Evolutionary conservation across 2,329 filamentous ascomycete genomes (phyloP), one percentile per base, ranked within the genome.

Genomic region (Penicillium sp.): DNA sequence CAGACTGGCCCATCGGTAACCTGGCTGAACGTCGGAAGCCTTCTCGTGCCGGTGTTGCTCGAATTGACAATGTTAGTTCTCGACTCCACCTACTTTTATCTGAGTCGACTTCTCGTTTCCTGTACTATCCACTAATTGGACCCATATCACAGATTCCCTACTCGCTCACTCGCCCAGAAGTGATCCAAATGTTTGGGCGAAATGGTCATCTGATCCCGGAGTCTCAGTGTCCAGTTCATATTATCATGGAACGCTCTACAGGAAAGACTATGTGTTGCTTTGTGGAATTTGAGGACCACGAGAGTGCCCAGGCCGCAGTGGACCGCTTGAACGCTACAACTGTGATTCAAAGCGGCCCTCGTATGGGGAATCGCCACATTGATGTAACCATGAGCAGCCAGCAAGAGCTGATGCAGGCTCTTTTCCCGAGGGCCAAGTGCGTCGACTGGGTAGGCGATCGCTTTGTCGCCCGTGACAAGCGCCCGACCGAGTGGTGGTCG

Each of bases 231-330:
- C 70, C 78, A 0, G 70, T 81, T n/a, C 80, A 82, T 58, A 80
- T 83, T 56, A 78, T 82, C 52, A 82, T 82, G 79, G 80, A 83
- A 56, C 77, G 79, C 21, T 74, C 76, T 21, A 81, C 79, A n/a
- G 79, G 77, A 16, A 82, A 82, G 69, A 82, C 80, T 1, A 79
- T 79, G 73, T 79, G 81, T 47, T 78, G 73, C 53, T 83, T 73
- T 57, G 71, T 80, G 36, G 80, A 83, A 50, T 72, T 81, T 33
- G 47, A 60, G 3, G 68, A 63, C 5, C 36, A 48, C 51, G 53
- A 9, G 74, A 77, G 36, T 57, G 80, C 79, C 0, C 49, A 66
- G 15, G 63, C 65, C 12, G 64, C 72, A 3, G 66, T 75, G 8
- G 58, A 65, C 10, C 70, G 72, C 38, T 68, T 76, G 48, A 70